Percentiles rank a stretch among this genome's conserved stretches.
Evolutionary conservation across 768 basidiomycete genomes (phyloP).

Genomic region (Lentinula sp.): DNA sequence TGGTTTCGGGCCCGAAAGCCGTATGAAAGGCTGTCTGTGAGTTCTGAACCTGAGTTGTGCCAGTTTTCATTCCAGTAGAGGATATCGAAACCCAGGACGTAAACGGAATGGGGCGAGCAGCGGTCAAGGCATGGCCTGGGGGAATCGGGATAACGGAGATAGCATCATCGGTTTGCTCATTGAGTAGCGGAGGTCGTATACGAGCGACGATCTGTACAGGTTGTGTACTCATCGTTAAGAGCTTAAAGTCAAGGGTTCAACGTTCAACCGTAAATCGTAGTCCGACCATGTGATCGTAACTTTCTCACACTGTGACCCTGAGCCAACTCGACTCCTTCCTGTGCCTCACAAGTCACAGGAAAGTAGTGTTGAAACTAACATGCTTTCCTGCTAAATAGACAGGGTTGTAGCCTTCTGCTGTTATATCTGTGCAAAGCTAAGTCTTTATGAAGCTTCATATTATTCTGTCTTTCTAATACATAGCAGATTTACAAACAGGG

Average conservation of each 20-base stretch:
- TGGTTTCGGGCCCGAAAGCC: not conserved
- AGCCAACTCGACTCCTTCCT: too few relatives aligned
- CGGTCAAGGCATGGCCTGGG: not conserved
- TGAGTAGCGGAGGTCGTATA: not conserved
- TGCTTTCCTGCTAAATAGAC: too few relatives aligned
- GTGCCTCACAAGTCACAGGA: too few relatives aligned
- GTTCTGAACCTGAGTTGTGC: not conserved
- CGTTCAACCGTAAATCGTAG: not conserved
- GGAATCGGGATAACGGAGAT: not conserved
- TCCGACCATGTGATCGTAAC: not conserved
- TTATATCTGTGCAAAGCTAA: too few relatives aligned
- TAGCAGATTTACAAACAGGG: too few relatives aligned
- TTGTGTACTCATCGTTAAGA: not conserved
- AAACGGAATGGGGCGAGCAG: slow-evolving; percentile 1
- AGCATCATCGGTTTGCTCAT: not conserved
- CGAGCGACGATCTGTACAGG: slow-evolving; percentile 3
- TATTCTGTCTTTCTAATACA: too few relatives aligned
- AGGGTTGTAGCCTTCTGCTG: too few relatives aligned
- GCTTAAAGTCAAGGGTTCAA: not conserved
- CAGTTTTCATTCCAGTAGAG: not conserved
- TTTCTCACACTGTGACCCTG: not conserved
- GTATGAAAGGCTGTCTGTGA: slow-evolving; percentile 2
- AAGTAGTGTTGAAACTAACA: too few relatives aligned
- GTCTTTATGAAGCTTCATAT: too few relatives aligned
- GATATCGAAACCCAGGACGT: slow-evolving; percentile 3